Evolutionary conservation across 768 basidiomycete genomes (phyloP).

Genomic region (Leccinum disarticulatum): DNA sequence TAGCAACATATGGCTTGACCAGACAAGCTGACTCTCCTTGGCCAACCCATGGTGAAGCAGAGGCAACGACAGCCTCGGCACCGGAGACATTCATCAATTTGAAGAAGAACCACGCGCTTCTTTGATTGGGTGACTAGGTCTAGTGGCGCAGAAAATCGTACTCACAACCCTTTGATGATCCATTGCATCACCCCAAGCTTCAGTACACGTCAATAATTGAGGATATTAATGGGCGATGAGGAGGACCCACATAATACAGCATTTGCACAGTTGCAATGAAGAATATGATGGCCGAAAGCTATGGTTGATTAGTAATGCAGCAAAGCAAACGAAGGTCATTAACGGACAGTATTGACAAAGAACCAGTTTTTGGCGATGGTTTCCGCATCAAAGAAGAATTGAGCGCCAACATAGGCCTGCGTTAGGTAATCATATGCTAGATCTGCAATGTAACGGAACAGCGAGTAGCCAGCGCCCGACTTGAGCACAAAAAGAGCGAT

Average conservation of each 20-base stretch:
- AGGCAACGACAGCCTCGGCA: constrained; percentile 90
- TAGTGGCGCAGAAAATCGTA: constrained; percentile 4
- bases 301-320: constrained; percentile 16
- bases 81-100: constrained; percentile 91
- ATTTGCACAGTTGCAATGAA: constrained; percentile 93
- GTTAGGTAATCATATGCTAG: constrained; percentile 79
- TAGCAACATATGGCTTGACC: constrained; percentile 78
- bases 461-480: constrained; percentile 73
- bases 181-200: constrained; percentile 89
- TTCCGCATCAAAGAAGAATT: constrained; percentile 78
- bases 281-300: constrained; percentile 84
- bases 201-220: not conserved
- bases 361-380: constrained; percentile 75
- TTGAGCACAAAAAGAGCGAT: constrained; percentile 91
- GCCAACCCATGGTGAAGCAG: constrained; percentile 92
- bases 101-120: constrained; percentile 90
- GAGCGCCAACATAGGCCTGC: constrained; percentile 66
- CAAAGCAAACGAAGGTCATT: constrained; percentile 5
- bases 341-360: constrained; percentile 72
- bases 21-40: constrained; percentile 88
- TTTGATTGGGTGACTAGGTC: not conserved
- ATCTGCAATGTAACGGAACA: constrained; percentile 82
- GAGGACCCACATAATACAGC: constrained; percentile 65
- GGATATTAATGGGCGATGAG: not conserved
- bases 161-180: constrained; percentile 82